Conservation (phyloP, 805 yeast genomes). For the Clavispora asparagi region DNA sequence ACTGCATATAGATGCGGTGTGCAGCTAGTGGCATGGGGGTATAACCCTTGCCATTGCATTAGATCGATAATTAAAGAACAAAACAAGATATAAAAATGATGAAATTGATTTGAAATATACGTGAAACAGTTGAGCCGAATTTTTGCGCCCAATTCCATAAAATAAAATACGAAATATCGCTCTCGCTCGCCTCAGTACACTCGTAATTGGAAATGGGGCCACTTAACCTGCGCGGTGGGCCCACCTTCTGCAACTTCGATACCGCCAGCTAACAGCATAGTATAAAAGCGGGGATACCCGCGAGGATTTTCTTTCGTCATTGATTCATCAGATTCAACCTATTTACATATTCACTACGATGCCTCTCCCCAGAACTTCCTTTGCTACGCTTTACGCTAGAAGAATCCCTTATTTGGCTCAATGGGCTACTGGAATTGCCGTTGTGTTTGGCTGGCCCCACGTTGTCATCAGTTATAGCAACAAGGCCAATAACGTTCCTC, state of each 20-base stretch:
- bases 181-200: not conserved
- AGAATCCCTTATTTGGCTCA: conserved; percentile 25
- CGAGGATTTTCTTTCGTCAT: not conserved
- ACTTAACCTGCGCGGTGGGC: not conserved
- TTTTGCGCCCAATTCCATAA: not conserved
- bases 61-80: too few species aligned
- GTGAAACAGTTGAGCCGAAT: too few species aligned
- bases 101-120: too few species aligned
- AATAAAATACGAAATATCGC: not conserved
- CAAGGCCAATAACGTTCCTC: conserved; percentile 23
- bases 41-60: not conserved
- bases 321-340: not conserved
- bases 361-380: conserved; percentile 19
- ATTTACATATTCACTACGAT: conserved; percentile 4
- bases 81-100: too few species aligned
- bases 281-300: not conserved
- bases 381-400: conserved; percentile 18
- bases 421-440: conserved; percentile 28
- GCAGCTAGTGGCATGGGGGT: not conserved
- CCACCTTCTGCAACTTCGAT: not conserved
- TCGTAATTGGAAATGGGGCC: not conserved
- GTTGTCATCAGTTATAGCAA: conserved; percentile 19
- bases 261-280: not conserved
- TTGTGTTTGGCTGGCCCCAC: conserved; percentile 36
- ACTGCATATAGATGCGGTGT: not conserved